Conservation (phyloP, 352 stramenopile species). For the Phytophthora brassicae region DNA sequence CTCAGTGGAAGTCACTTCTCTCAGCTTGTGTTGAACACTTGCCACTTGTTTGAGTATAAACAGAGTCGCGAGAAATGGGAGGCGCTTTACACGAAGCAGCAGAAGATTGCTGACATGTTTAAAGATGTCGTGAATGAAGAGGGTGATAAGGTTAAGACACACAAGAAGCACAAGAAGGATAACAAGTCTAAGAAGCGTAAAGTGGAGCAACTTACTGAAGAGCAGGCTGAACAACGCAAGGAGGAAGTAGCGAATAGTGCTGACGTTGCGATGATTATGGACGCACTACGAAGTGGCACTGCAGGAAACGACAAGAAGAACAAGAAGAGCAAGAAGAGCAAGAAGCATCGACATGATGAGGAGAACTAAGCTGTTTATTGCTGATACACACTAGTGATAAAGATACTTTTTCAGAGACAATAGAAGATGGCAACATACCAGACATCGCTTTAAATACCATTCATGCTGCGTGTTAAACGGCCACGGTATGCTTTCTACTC, state of each 20-base stretch:
- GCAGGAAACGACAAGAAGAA: conserved; percentile 39
- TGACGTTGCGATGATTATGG: conserved; percentile 72
- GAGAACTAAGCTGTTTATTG: conserved; percentile 17
- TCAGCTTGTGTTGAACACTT: conserved; percentile 81
- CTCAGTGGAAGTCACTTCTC: conserved; percentile 80
- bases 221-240: conserved; percentile 35
- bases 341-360: conserved; percentile 37
- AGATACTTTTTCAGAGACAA: conserved; percentile 11
- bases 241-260: conserved; percentile 41
- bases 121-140: conserved; percentile 65
- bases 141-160: neutral
- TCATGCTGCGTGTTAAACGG: no score
- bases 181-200: conserved; percentile 58
- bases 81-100: conserved; percentile 72
- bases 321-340: conserved; percentile 54
- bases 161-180: conserved; percentile 32
- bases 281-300: conserved; percentile 45
- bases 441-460: no score
- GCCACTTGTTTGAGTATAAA: conserved; percentile 79
- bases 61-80: conserved; percentile 80
- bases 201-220: conserved; percentile 15
- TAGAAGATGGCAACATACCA: conserved; percentile 25
- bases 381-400: conserved; percentile 2
- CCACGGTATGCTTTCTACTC: no score
- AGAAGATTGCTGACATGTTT: conserved; percentile 80